phyloP scores from a whole-genome alignment of 2,329 filamentous ascomycete species.

The Curvularia verruculosa region DNA sequence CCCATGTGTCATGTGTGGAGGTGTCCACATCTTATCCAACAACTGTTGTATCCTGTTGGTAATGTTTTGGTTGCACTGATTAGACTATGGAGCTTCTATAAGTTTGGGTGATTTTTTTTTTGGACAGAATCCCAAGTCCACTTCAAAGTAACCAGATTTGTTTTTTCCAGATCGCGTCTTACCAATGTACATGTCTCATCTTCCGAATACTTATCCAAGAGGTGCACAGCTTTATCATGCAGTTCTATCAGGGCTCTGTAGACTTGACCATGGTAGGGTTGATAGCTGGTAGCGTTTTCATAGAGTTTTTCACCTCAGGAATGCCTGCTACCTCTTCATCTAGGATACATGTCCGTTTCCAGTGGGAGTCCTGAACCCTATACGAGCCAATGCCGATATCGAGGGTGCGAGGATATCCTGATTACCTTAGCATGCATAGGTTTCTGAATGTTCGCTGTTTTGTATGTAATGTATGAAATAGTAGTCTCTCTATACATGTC shows the following conservation, averaged over 20 bases:
- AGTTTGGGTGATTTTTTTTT: not conserved
- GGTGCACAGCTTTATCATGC: not conserved
- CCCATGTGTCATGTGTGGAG: slow-evolving; percentile 6
- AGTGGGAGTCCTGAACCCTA: not conserved
- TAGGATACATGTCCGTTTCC: not conserved
- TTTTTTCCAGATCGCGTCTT: slow-evolving; percentile 1
- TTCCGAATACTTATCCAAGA: slow-evolving; percentile 10
- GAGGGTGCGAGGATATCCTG: slow-evolving; percentile 3
- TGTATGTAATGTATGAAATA: slow-evolving; percentile 8
- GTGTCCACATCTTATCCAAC: not conserved
- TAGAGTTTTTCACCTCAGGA: slow-evolving; percentile 7
- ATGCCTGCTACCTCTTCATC: slow-evolving; percentile 6
- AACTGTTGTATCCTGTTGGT: not conserved
- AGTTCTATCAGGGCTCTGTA: slow-evolving; percentile 10
- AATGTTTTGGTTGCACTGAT: not conserved
- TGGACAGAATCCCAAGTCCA: not conserved
- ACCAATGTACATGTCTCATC: slow-evolving; percentile 13
- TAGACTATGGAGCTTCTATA: slow-evolving; percentile 2
- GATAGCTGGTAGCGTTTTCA: slow-evolving; percentile 10
- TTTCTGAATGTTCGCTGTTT: slow-evolving; percentile 4
- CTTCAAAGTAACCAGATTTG: not conserved
- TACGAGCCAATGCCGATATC: slow-evolving; percentile 6
- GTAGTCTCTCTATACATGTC: slow-evolving; percentile 5
- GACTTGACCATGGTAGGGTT: slow-evolving; percentile 12
- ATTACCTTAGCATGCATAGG: slow-evolving; percentile 11